phyloP scores from a whole-genome alignment of 441 rosid genomes.

The Populus hybrid region DNA sequence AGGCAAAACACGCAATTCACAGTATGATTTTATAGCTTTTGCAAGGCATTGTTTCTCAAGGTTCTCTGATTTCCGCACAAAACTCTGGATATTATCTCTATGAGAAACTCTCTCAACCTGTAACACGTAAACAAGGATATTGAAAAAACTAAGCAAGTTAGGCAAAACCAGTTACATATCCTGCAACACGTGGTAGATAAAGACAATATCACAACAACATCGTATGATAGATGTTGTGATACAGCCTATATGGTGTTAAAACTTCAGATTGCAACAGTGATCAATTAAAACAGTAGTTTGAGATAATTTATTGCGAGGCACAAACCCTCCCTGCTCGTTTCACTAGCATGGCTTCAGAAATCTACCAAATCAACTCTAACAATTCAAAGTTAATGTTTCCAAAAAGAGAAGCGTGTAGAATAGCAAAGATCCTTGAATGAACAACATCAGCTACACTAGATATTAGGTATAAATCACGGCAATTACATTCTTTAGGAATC shows the following conservation, averaged over 20 bases:
- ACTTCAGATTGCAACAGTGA: not conserved
- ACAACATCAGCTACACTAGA: not conserved
- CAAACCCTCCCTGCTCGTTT: not conserved
- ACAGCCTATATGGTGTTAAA: not conserved
- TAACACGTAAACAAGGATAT: constrained; percentile 26
- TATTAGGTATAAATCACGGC: not conserved
- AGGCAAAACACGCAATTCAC: constrained; percentile 80
- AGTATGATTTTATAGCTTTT: constrained; percentile 71
- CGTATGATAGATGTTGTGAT: not conserved
- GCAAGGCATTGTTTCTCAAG: constrained; percentile 87
- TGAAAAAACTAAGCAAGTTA: constrained; percentile 13
- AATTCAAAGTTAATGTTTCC: not conserved
- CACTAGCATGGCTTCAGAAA: not conserved
- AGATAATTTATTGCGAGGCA: not conserved
- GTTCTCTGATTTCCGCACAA: constrained; percentile 80
- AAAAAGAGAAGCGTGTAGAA: not conserved
- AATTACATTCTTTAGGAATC: not conserved
- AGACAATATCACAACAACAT: not conserved
- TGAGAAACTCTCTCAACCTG: constrained; percentile 89
- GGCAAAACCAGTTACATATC: not conserved
- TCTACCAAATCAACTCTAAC: not conserved
- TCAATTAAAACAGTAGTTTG: not conserved
- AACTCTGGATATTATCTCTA: constrained; percentile 70
- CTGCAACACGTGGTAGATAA: not conserved
- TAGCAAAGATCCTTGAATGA: not conserved